Percentiles rank a stretch among this genome's conserved stretches.
These are phyloP conservation scores for Thermothielavioides terrestris DNA, from an alignment of 495 filamentous ascomycete genomes.

Conservation along the genomic window DNA sequence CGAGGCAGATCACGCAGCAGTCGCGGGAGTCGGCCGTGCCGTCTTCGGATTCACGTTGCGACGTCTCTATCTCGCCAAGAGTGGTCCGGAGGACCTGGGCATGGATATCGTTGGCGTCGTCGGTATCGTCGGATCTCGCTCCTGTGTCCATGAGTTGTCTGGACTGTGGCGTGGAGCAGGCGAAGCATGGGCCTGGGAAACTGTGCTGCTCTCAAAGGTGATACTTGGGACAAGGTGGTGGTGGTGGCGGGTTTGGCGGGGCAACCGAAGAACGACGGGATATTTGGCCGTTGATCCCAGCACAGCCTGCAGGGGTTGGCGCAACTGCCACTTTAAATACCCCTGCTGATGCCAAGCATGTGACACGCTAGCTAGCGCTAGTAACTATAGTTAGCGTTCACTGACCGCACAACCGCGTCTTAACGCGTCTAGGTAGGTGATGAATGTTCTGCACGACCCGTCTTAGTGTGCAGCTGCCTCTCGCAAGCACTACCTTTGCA, in stretches of 20 bases:
- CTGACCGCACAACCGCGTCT: too few species aligned
- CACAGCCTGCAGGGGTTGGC: too few species aligned
- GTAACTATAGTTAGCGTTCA: too few species aligned
- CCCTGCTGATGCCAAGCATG: neutral
- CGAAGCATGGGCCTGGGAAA: neutral
- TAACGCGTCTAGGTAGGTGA: neutral
- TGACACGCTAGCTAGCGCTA: too few species aligned
- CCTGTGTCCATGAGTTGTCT: constrained; percentile 23
- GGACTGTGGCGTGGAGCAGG: neutral
- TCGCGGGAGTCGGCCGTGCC: constrained; percentile 6
- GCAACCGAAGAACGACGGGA: too few species aligned
- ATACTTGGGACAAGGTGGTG: neutral
- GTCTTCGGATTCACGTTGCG: constrained; percentile 4
- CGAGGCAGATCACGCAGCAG: constrained; percentile 67
- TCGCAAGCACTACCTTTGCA: too few species aligned
- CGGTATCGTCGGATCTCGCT: neutral
- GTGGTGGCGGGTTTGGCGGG: too few species aligned
- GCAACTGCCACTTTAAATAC: too few species aligned
- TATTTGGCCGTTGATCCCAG: too few species aligned
- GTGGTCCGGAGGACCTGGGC: constrained; percentile 39
- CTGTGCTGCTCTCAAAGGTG: too few species aligned
- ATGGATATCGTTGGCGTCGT: constrained; percentile 27
- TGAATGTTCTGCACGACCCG: too few species aligned
- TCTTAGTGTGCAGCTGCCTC: too few species aligned
- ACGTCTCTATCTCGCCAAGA: constrained; percentile 36